Conservation (phyloP, 805 yeast species). For the Saturnispora halmiae region DNA sequence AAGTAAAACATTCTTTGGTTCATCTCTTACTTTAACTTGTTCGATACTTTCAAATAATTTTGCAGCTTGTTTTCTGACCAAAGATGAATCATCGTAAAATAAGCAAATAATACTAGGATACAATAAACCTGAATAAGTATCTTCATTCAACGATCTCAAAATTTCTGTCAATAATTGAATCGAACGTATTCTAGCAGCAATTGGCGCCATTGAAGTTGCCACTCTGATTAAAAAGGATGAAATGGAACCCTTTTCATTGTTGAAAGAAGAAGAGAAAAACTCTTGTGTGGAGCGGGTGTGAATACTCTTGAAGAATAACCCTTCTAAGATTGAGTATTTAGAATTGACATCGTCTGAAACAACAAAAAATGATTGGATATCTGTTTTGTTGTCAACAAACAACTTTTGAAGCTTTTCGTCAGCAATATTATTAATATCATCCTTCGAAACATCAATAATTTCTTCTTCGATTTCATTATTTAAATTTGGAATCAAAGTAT, state of each 20-base stretch:
- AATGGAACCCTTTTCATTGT: conserved; percentile 21
- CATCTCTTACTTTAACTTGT: conserved; percentile 21
- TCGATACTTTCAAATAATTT: conserved; percentile 31
- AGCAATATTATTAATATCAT: conserved; percentile 11
- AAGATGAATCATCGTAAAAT: conserved; percentile 40
- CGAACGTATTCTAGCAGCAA: conserved; percentile 44
- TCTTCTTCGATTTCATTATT: conserved; percentile 15
- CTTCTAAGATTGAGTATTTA: conserved; percentile 35
- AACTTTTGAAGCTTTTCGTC: conserved; percentile 18
- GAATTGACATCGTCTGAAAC: conserved; percentile 24
- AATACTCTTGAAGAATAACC: conserved; percentile 38
- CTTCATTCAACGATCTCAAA: conserved; percentile 29
- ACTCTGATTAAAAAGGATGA: conserved; percentile 54
- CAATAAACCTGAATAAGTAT: conserved; percentile 38
- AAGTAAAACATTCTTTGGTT: conserved; percentile 35
- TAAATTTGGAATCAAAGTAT: conserved; percentile 36
- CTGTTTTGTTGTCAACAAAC: conserved; percentile 13
- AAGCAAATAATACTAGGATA: conserved; percentile 52
- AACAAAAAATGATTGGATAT: conserved; percentile 30
- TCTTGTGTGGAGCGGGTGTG: conserved; percentile 11
- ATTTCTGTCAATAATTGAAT: conserved; percentile 33
- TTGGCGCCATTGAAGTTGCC: conserved; percentile 49
- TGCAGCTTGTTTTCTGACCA: conserved; percentile 39
- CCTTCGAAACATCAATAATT: conserved; percentile 22
- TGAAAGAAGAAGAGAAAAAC: conserved; percentile 19